phyloP scores from a whole-genome alignment of 257 asterid species.

The Primulina eburnea region DNA sequence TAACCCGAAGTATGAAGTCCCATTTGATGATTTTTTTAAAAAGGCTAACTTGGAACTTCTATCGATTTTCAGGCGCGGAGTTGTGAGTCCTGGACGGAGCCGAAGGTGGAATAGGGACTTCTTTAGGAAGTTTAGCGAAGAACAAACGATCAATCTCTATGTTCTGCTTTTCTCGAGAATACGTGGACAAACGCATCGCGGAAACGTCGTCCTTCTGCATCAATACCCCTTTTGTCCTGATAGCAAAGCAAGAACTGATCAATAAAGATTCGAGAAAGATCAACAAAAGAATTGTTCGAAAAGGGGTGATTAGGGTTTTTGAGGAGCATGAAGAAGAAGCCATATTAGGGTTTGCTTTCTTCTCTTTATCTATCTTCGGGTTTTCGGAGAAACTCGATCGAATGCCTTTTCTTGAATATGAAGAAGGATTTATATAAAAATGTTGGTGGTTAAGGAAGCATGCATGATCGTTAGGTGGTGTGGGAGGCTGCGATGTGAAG shows the following conservation, averaged over 20 bases:
- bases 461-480: background rate
- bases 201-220: slow-evolving; percentile 29
- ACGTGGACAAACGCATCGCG: slow-evolving; percentile 18
- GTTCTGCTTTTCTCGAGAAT: slow-evolving; percentile 18
- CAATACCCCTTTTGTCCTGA: slow-evolving; percentile 28
- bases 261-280: slow-evolving; percentile 14
- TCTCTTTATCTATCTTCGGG: background rate
- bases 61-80: slow-evolving; percentile 27
- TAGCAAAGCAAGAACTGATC: slow-evolving; percentile 15
- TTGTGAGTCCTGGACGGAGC: slow-evolving; percentile 55
- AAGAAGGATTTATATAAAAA: slow-evolving; percentile 7
- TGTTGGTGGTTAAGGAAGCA: slow-evolving; percentile 12
- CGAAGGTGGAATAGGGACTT: slow-evolving; percentile 47
- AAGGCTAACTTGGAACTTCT: background rate
- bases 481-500: slow-evolving; percentile 26
- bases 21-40: no score
- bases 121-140: slow-evolving; percentile 43
- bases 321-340: slow-evolving; percentile 13
- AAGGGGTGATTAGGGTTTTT: slow-evolving; percentile 4
- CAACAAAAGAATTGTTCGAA: background rate
- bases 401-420: slow-evolving; percentile 16
- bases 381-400: background rate
- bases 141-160: slow-evolving; percentile 16
- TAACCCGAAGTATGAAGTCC: background rate
- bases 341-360: slow-evolving; percentile 2